Percentiles rank a stretch among this genome's conserved stretches.
Evolutionary conservation across 192 early-diverging fungal species (phyloP).

Genomic region (Coemansia sp.): DNA sequence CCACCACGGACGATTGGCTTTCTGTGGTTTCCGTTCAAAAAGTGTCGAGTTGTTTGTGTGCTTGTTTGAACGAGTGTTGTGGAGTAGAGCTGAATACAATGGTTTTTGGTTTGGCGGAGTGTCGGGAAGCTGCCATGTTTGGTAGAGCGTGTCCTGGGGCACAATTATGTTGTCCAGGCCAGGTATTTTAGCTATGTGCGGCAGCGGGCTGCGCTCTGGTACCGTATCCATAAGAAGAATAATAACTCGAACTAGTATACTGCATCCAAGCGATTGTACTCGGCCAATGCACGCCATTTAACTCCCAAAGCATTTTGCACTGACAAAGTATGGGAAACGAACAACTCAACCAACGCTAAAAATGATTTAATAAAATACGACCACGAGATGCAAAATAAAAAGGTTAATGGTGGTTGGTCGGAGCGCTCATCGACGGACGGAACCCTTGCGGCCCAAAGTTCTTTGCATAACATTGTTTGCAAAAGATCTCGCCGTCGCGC

Average conservation of each 20-base stretch:
- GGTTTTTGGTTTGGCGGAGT: neutral
- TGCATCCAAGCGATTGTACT: neutral
- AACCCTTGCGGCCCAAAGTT: conserved; percentile 54
- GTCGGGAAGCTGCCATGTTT: conserved; percentile 3
- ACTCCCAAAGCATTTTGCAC: neutral
- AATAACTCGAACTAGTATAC: neutral
- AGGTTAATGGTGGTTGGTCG: conserved; percentile 31
- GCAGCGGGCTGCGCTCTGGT: neutral
- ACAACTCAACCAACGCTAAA: neutral
- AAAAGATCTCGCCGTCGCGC: conserved; percentile 52
- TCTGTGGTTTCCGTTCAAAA: neutral
- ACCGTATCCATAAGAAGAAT: neutral
- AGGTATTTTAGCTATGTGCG: neutral
- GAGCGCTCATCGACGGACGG: conserved; percentile 28
- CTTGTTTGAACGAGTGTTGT: neutral
- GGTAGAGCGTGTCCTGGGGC: conserved; percentile 6
- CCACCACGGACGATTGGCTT: conserved; percentile 34
- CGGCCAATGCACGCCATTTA: neutral
- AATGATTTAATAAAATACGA: neutral
- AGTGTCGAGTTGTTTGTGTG: neutral
- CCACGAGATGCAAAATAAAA: conserved; percentile 9
- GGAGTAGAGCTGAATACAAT: neutral
- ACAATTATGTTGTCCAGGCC: conserved; percentile 4
- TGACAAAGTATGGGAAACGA: neutral
- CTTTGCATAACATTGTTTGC: conserved; percentile 51